These are phyloP conservation scores for Nymphaea thermarum DNA, from an alignment of 164 flowering plant genomes.

Conservation along the genomic window DNA sequence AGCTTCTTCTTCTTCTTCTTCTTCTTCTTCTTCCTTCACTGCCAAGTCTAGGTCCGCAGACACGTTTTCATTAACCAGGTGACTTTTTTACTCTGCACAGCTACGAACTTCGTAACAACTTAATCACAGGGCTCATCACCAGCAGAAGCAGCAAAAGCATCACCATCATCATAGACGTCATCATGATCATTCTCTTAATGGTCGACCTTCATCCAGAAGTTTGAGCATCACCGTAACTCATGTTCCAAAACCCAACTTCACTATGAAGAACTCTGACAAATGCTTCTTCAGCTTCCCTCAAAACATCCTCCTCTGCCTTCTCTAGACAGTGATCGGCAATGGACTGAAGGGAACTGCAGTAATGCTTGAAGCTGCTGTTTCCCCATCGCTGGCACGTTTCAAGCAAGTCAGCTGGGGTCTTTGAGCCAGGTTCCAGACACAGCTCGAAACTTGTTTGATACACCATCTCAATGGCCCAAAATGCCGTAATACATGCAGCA, in stretches of 20 bases:
- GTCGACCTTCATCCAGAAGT: background rate
- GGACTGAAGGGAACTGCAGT: conserved; percentile 40
- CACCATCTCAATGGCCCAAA: conserved; percentile 84
- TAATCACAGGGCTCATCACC: no score
- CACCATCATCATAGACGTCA: no score
- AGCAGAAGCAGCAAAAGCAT: no score
- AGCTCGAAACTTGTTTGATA: conserved; percentile 74
- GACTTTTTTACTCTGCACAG: no score
- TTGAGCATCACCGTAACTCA: conserved; percentile 37
- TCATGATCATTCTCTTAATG: no score
- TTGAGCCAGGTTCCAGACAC: conserved; percentile 52
- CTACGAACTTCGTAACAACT: no score
- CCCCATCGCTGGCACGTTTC: conserved; percentile 89
- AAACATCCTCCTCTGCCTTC: conserved; percentile 33
- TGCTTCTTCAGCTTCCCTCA: conserved; percentile 37
- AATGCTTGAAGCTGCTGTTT: conserved; percentile 49
- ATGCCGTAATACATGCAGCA: conserved; percentile 58
- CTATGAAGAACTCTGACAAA: conserved; percentile 44
- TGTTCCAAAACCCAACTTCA: conserved; percentile 88
- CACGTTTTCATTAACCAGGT: no score
- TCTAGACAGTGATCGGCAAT: conserved; percentile 40
- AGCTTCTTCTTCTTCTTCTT: no score
- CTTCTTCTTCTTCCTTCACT: no score
- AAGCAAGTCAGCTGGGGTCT: conserved; percentile 47
- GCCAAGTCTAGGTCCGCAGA: no score